A percentile compares a stretch with the other conserved stretches of the same genome.
Conservation (phyloP, 768 basidiomycete genomes). For the Sutorius australiensis region DNA sequence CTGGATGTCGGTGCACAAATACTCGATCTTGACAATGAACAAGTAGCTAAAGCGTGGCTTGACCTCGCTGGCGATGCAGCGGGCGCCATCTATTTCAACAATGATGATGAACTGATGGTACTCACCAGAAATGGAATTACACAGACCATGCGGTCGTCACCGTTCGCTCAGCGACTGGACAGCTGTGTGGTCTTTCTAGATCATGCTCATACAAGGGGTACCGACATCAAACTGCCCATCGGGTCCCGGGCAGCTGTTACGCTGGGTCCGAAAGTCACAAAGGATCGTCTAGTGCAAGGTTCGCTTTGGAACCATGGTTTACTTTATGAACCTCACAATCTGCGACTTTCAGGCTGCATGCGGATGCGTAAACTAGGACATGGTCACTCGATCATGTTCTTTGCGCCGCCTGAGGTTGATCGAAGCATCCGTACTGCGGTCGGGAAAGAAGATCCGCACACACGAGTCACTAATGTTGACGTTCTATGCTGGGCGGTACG, state of each 20-base stretch:
- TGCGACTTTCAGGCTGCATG: constrained; percentile 40
- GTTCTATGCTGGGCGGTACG: constrained; percentile 42
- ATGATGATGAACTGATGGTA: constrained; percentile 28
- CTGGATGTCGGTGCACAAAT: constrained; percentile 56
- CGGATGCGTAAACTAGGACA: constrained; percentile 45
- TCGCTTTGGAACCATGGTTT: background rate
- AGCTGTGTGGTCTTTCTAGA: constrained; percentile 36
- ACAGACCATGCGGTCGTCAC: no score
- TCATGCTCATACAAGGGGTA: constrained; percentile 37
- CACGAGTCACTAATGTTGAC: constrained; percentile 17
- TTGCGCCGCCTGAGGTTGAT: constrained; percentile 40
- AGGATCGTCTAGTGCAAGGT: constrained; percentile 35
- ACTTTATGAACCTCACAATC: background rate
- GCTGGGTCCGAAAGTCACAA: constrained; percentile 32
- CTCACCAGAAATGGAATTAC: constrained; percentile 17
- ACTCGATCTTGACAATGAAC: constrained; percentile 41
- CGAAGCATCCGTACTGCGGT: constrained; percentile 29
- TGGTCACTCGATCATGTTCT: constrained; percentile 46
- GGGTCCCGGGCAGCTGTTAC: constrained; percentile 11
- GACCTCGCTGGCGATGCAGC: no score
- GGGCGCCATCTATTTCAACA: no score
- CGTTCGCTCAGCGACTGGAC: constrained; percentile 24
- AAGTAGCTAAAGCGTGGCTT: constrained; percentile 43
- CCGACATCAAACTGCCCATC: constrained; percentile 33
- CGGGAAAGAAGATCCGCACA: constrained; percentile 1